Conservation (phyloP, 306 rosid genomes). For the Prunus fruticosa region DNA sequence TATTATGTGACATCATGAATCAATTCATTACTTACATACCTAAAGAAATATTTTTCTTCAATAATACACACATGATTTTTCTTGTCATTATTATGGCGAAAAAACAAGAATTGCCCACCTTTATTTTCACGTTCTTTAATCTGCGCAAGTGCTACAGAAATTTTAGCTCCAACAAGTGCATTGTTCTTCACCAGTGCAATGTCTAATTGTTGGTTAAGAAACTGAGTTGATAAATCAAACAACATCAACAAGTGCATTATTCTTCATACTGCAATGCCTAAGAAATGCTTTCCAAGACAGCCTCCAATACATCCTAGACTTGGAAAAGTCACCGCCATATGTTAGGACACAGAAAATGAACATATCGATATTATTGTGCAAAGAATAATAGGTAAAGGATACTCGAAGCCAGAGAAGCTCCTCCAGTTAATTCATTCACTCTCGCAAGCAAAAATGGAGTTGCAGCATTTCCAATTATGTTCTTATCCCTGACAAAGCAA, state of each 20-base stretch:
- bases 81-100: background rate
- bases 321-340: background rate
- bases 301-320: background rate
- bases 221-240: constrained; percentile 1
- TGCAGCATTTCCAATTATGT: constrained; percentile 71
- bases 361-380: background rate
- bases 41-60: background rate
- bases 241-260: background rate
- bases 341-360: background rate
- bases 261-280: background rate
- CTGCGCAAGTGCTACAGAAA: constrained; percentile 65
- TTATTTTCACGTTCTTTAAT: constrained; percentile 37
- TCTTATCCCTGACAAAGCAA: constrained; percentile 51
- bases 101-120: constrained; percentile 20
- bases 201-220: constrained; percentile 59
- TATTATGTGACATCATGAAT: background rate
- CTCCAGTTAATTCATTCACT: constrained; percentile 78
- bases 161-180: constrained; percentile 69
- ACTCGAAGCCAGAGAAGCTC: constrained; percentile 87
- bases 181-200: constrained; percentile 97
- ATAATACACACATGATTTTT: background rate
- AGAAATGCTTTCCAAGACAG: background rate
- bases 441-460: constrained; percentile 90
- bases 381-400: constrained; percentile 41
- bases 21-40: background rate